Base-by-base conservation (phyloP, 2,329 filamentous ascomycete genomes). In the Ascochyta rabiei region DNA sequence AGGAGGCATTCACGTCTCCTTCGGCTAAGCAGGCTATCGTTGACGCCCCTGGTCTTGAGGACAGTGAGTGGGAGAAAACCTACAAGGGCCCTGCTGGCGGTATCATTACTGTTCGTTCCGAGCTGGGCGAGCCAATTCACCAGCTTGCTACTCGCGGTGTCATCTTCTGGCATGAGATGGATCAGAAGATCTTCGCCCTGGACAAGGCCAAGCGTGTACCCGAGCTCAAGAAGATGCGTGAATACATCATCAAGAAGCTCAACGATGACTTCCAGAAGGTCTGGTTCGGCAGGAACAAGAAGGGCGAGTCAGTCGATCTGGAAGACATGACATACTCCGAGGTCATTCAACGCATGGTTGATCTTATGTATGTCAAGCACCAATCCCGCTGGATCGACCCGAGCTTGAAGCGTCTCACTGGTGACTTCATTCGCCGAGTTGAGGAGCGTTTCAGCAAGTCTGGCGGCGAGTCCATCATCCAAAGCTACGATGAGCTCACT, bases 81-180 rank as follows among this genome's bases (percentile, higher is more conserved):
- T 80, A 80, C 70, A 77, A 75, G 80, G 91, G 90, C 16, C 84
- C 92, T 23, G 89, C 93, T 53, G 95, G 95, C 68, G 95, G 95
- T 74, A 87, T 99, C 60, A 93, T 99, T 68, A 99, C 95, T 24
- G 95, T 99, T 43, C 87, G 92, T 61, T 99, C 95, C 1, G 95
- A 99, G 79, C 99, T 99, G 96, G 96, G 95, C 40, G 95, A 99
- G 82, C 96, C 95, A 6, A 99, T 99, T 59, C 95, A 99, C 82
- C 99, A 99, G 81, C 86, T 99, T 56, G 96, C 95, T 15, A 99
- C 95, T 43, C 89, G 96, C 55, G 95, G 95, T 84, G 93, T 99
- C 42, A 82, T 86, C 49, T 96, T 99, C 82, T 99, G 95, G 95
- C 89, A 92, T 44, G 96, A 99, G 79, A 96, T 99, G 92, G 95